Base-by-base conservation (phyloP, 2,329 filamentous ascomycete genomes). In the Cordyceps cateniannulata region DNA sequence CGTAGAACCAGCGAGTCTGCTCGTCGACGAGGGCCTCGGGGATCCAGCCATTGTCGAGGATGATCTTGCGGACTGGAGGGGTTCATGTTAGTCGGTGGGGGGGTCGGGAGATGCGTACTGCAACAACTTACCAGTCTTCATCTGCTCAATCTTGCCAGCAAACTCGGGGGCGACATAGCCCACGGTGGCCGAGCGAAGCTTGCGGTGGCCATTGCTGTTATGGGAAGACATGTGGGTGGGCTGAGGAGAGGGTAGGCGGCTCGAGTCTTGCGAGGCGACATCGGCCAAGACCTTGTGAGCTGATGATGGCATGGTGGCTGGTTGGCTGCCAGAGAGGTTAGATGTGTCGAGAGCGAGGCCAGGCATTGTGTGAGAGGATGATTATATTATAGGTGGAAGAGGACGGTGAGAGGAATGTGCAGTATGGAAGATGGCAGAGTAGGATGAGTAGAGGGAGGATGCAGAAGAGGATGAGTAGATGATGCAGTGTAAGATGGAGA, bases 1-100 rank as follows among this genome's bases (percentile, higher is more conserved):
- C 90, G 80, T 99, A 99, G 81, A 99, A 99, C 93, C 95, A 99
- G 63, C 85, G 83, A 56, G 93, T 90, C 77, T 99, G 93, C 27
- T 86, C 83, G 64, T 96, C 89, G 64, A 97, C 83, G 66, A 96
- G 89, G 57, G 89, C 81, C 61, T 84, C 82, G 1, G 95, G 95
- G 63, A 99, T 90, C 84, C 96, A 97, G 63, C 88, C 90, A 70
- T 88, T 89, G 65, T 87, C 83, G 70, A 85, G 82, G 67, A 97
- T 86, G 70, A 88, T 79, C 66, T 88, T 86, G 85, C 91, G 92
- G 72, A 97, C 93, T 91, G 64, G 47, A 58, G 25, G 65, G 55
- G 40, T 44, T 63, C 61, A 58, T 63, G 52, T 24, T 63, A 47
- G 10, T 38, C 42, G 27, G 12, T 47, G 27, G 12, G 24, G n/a